These are phyloP conservation scores for Akebia trifoliata DNA, from an alignment of 164 flowering plant genomes.

Conservation along the genomic window DNA sequence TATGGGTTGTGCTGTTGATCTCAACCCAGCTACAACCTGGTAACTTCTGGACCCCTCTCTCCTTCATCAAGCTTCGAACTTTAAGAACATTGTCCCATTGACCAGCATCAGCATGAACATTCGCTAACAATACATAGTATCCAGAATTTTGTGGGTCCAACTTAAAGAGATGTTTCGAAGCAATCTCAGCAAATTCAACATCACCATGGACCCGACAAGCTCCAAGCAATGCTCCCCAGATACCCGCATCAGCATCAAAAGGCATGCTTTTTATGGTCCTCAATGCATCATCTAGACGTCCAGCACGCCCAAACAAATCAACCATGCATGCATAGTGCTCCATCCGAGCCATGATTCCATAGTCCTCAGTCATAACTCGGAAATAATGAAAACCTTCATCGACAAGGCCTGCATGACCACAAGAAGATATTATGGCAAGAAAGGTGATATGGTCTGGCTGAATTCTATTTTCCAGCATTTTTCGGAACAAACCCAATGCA, in stretches of 20 bases:
- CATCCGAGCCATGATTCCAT: conserved; percentile 51
- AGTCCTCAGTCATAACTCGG: conserved; percentile 43
- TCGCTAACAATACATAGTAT: conserved; percentile 61
- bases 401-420: conserved; percentile 72
- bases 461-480: conserved; percentile 49
- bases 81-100: conserved; percentile 51
- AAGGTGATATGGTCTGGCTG: conserved; percentile 79
- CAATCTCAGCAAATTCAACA: conserved; percentile 67
- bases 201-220: conserved; percentile 68
- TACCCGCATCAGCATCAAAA: conserved; percentile 65
- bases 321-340: conserved; percentile 91
- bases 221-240: conserved; percentile 90
- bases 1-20: conserved; percentile 39
- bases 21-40: conserved; percentile 90
- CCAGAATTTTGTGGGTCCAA: conserved; percentile 81
- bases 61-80: conserved; percentile 60
- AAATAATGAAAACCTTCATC: conserved; percentile 55
- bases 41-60: conserved; percentile 60
- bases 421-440: conserved; percentile 72
- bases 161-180: conserved; percentile 49
- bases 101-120: conserved; percentile 68
- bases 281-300: conserved; percentile 53
- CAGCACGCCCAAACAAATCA: conserved; percentile 79
- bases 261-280: conserved; percentile 60
- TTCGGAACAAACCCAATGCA: conserved; percentile 40